Percentiles rank a stretch among this genome's conserved stretches.
phyloP scores from a whole-genome alignment of 202 grass and related monocot species.

The Elaeis oleifera region DNA sequence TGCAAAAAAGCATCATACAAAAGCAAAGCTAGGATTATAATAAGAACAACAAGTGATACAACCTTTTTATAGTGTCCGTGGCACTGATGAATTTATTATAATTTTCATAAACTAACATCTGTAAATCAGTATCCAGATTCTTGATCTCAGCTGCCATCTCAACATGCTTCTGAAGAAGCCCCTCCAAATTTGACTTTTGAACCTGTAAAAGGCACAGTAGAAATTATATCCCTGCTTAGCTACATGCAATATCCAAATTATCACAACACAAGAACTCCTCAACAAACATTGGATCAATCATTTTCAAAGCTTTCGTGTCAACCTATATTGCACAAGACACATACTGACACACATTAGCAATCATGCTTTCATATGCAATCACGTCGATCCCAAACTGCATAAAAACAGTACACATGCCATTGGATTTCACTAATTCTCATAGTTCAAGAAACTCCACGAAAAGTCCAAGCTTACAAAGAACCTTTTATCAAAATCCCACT shows the following conservation, averaged over 20 bases:
- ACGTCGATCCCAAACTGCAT: constrained; percentile 4
- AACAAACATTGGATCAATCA: constrained; percentile 3
- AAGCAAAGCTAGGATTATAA: neutral
- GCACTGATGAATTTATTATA: constrained; percentile 99
- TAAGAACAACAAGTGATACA: constrained; percentile 18
- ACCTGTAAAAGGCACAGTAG: constrained; percentile 40
- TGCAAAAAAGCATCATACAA: neutral
- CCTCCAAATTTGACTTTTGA: constrained; percentile 91
- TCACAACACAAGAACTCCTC: neutral
- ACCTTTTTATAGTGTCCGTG: constrained; percentile 98
- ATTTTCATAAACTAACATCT: constrained; percentile 99
- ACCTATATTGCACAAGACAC: no score
- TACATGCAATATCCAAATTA: constrained; percentile 14
- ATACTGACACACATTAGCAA: no score
- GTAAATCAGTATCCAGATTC: constrained; percentile 98
- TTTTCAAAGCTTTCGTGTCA: constrained; percentile 8
- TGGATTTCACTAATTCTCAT: no score
- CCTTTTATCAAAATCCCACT: no score
- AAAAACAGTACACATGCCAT: no score
- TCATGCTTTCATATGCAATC: no score
- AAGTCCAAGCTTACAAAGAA: no score
- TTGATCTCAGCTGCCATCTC: constrained; percentile 99
- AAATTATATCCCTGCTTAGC: constrained; percentile 1
- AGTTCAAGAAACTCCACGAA: no score
- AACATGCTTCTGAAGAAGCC: constrained; percentile 82